Evolutionary conservation across 345 rosid genomes (phyloP).

Genomic region (Aquilaria yunnanensis): DNA sequence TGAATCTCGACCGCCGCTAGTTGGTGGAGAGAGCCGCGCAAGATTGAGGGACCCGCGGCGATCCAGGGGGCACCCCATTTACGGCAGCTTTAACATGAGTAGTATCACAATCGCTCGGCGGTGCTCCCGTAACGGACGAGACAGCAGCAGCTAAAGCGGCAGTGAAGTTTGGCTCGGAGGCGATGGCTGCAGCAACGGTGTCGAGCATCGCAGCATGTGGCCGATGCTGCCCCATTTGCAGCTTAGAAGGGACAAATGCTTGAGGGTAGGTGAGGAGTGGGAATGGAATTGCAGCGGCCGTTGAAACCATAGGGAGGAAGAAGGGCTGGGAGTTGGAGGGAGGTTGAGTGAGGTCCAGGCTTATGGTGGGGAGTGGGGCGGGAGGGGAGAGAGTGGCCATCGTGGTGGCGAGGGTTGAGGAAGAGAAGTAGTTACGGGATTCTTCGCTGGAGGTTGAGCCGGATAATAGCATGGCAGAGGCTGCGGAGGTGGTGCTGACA

Average conservation of each 20-base stretch:
- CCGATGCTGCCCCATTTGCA: constrained; percentile 34
- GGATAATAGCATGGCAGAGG: constrained; percentile 80
- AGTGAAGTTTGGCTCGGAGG: constrained; percentile 79
- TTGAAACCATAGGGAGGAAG: constrained; percentile 21
- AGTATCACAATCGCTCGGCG: constrained; percentile 20
- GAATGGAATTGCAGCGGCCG: constrained; percentile 28
- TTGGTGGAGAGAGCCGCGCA: constrained; percentile 88
- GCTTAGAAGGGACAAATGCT: constrained; percentile 18
- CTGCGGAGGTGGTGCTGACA: constrained; percentile 89
- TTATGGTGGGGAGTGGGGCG: constrained; percentile 84
- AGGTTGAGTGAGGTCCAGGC: constrained; percentile 73
- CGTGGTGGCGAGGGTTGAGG: constrained; percentile 54
- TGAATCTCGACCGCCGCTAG: constrained; percentile 8
- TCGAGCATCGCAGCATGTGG: constrained; percentile 46
- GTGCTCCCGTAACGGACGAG: constrained; percentile 47
- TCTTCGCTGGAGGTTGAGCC: constrained; percentile 69
- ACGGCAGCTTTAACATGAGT: constrained; percentile 10
- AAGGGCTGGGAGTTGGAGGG: constrained; percentile 32
- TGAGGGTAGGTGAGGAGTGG: constrained; percentile 40
- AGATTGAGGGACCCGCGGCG: constrained; percentile 84
- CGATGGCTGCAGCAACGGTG: constrained; percentile 62
- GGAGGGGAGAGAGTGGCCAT: constrained; percentile 77
- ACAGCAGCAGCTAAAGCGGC: constrained; percentile 80
- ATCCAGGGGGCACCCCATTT: constrained; percentile 31
- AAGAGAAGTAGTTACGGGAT: constrained; percentile 31